Evolutionary conservation across 371 early-diverging fungal genomes (phyloP).

Genomic region (Rhizopus microsporus): DNA sequence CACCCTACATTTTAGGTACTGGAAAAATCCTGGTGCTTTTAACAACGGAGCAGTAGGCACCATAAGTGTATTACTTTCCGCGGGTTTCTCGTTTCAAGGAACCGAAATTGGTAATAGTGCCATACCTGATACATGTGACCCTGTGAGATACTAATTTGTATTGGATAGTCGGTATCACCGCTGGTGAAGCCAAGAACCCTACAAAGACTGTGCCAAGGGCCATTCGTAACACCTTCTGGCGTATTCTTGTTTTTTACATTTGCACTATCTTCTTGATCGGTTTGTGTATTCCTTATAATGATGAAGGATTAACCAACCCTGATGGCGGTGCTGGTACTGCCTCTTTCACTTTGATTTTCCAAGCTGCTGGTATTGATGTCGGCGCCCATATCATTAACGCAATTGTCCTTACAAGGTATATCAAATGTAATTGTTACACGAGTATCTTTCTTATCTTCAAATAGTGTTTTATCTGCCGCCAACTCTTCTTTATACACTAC

Average conservation of each 20-base stretch:
- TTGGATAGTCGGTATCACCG: slow-evolving; percentile 67
- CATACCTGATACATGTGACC: slow-evolving; percentile 4
- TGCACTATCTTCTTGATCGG: slow-evolving; percentile 70
- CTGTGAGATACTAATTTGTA: neutral
- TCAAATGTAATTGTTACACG: neutral
- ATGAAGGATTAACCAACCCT: slow-evolving; percentile 48
- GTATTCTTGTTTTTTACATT: slow-evolving; percentile 72
- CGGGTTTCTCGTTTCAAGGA: slow-evolving; percentile 86
- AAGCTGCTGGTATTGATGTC: slow-evolving; percentile 61
- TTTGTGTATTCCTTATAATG: slow-evolving; percentile 61
- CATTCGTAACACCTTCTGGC: slow-evolving; percentile 73
- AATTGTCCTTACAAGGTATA: slow-evolving; percentile 52
- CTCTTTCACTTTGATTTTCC: slow-evolving; percentile 70
- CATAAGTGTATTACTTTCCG: slow-evolving; percentile 69
- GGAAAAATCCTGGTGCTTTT: slow-evolving; percentile 75
- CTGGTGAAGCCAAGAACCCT: slow-evolving; percentile 74
- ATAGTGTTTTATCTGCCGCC: slow-evolving; percentile 66
- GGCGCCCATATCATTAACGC: slow-evolving; percentile 74
- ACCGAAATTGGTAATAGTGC: slow-evolving; percentile 60
- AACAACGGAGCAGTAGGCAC: slow-evolving; percentile 73
- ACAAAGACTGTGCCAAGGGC: slow-evolving; percentile 72
- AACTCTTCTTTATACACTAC: slow-evolving; percentile 74
- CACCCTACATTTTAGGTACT: slow-evolving; percentile 48
- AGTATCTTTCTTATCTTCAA: neutral
- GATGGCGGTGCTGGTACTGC: slow-evolving; percentile 55